These are phyloP conservation scores for Phytophthora ramorum DNA, from an alignment of 352 stramenopile genomes.

Conservation along the genomic window DNA sequence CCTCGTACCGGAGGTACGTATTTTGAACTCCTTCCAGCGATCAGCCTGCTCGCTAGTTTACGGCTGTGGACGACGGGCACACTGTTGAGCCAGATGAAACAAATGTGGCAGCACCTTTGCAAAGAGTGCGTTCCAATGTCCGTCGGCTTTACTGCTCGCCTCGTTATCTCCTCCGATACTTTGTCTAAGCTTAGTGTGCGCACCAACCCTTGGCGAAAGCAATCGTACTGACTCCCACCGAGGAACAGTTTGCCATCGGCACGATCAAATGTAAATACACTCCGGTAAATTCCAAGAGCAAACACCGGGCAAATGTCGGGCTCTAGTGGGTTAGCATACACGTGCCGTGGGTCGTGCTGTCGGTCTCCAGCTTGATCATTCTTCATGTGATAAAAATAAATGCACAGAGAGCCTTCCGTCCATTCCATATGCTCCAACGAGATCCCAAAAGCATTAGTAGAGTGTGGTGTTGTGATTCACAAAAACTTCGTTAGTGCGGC, in stretches of 20 bases:
- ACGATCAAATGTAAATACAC: not conserved
- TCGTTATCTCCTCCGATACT: too few species aligned
- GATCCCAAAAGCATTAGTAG: constrained; percentile 29
- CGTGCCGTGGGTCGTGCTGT: constrained; percentile 6
- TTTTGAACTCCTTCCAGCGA: constrained; percentile 24
- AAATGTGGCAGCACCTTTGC: constrained; percentile 33
- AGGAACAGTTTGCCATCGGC: not conserved
- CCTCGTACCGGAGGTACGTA: constrained; percentile 28
- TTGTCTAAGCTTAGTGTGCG: too few species aligned
- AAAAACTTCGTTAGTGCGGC: too few species aligned
- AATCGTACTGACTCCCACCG: constrained; percentile 3
- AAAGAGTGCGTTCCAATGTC: constrained; percentile 33
- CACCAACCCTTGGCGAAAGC: constrained; percentile 17
- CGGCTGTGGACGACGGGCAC: constrained; percentile 21
- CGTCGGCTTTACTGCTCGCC: constrained; percentile 16
- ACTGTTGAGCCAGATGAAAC: constrained; percentile 27
- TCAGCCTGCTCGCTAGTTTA: constrained; percentile 25
- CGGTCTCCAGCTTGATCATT: constrained; percentile 35
- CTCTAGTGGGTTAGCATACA: not conserved
- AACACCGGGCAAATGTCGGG: not conserved
- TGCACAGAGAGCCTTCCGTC: constrained; percentile 32
- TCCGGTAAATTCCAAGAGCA: not conserved
- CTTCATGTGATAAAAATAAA: constrained; percentile 51
- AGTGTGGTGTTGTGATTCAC: too few species aligned
- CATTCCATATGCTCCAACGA: constrained; percentile 32